Evolutionary conservation across 345 rosid species (phyloP).

Genomic region (Passiflora organensis): DNA sequence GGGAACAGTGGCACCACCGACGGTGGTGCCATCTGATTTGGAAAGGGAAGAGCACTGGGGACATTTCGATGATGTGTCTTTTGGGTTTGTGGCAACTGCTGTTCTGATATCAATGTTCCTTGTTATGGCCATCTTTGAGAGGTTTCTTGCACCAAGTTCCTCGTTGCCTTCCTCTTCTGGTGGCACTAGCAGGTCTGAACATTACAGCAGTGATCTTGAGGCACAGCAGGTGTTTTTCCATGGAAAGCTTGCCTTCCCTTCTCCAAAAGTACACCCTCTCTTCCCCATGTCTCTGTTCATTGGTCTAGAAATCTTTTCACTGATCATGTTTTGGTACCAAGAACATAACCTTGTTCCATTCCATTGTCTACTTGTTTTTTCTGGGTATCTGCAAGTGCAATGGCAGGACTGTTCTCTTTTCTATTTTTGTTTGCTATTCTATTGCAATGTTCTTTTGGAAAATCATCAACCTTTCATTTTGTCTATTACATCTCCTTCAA

Average conservation of each 20-base stretch:
- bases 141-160: conserved; percentile 23
- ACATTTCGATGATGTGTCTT: conserved; percentile 28
- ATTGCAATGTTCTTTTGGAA: conserved; percentile 14
- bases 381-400: conserved; percentile 16
- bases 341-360: no score
- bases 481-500: neutral
- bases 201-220: conserved; percentile 20
- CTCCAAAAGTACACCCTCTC: conserved; percentile 16
- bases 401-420: conserved; percentile 27
- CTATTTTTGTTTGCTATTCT: conserved; percentile 19
- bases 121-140: conserved; percentile 29
- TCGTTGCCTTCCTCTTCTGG: neutral
- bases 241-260: conserved; percentile 17
- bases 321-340: no score
- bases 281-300: neutral
- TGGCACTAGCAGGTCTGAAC: neutral
- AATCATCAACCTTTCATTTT: neutral
- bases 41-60: conserved; percentile 23
- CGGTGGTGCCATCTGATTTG: conserved; percentile 8
- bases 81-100: conserved; percentile 32
- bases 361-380: conserved; percentile 1
- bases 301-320: no score
- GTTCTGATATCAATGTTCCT: conserved; percentile 27
- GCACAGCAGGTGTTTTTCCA: conserved; percentile 11
- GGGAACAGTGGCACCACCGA: conserved; percentile 13